These are phyloP conservation scores for Thalassiosira livingstoniorum DNA, from an alignment of 352 stramenopile species.

Conservation along the genomic window DNA sequence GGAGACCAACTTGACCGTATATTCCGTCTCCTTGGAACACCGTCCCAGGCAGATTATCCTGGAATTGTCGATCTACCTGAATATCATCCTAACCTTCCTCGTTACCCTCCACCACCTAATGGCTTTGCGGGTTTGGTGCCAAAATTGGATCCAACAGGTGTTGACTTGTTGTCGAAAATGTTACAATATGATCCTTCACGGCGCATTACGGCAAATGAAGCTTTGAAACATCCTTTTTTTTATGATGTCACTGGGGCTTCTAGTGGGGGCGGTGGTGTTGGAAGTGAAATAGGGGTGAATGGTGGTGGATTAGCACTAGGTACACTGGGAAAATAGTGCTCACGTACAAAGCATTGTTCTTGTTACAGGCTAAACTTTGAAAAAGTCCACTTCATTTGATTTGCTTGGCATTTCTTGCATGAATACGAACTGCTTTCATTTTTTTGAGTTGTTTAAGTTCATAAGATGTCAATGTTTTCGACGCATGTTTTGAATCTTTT, in stretches of 20 bases:
- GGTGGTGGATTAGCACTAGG: no score
- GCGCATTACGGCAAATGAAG: conserved; percentile 93
- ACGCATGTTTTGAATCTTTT: no score
- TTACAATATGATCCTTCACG: conserved; percentile 94
- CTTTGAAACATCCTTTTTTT: conserved; percentile 98
- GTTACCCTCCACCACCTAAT: conserved; percentile 89
- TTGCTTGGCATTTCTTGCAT: no score
- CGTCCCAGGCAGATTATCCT: conserved; percentile 93
- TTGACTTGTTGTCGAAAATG: conserved; percentile 94
- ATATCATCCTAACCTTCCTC: conserved; percentile 93
- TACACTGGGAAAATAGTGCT: no score
- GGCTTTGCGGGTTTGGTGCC: conserved; percentile 91
- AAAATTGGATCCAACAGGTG: conserved; percentile 89
- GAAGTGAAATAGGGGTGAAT: no score
- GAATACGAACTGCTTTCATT: no score
- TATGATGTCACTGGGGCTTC: conserved; percentile 84
- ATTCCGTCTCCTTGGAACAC: conserved; percentile 97
- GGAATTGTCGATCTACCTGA: conserved; percentile 96
- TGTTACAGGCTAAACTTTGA: no score
- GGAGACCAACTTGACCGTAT: conserved; percentile 95
- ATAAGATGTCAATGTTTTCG: no score
- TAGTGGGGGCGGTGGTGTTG: no score
- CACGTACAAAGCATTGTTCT: no score
- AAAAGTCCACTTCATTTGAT: no score
- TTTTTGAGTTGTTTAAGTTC: no score